Evolutionary conservation across 2,329 filamentous ascomycete genomes (phyloP), one percentile per base, ranked within the genome.

Genomic region (Ophiognomonia clavigignenti-juglandacearum): DNA sequence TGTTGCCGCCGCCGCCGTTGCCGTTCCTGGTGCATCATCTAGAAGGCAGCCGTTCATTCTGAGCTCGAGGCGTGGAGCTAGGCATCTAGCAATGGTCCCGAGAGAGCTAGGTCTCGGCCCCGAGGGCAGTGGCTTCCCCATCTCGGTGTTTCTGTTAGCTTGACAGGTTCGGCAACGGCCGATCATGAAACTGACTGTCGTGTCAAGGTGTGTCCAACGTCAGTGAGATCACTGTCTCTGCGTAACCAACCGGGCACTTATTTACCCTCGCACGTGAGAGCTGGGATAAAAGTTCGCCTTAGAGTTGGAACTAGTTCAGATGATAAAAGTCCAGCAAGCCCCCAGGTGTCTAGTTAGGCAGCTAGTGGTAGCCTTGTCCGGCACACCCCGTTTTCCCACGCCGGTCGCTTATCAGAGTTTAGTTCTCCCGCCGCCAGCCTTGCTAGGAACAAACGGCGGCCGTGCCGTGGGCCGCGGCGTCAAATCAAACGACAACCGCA

Each of bases 161-260:
- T 57, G 48, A 56, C 51, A 52, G 56, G 50, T 53, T 57, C 56
- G 57, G 59, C 54, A 56, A 57, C 54, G 52, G 57, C 59, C 57
- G 57, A 55, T 57, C 54, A 58, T 49, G 50, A 52, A 52, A 52
- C 50, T 49, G 40, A 46, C 42, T 48, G 49, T 35, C 43, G 49
- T 51, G 48, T 48, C 31, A 41, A 44, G 34, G 34, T 37, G 39
- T 51, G 46, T 47, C 38, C 41, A 41, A 48, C 42, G 27, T 40
- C 26, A 46, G 39, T 46, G 42, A 43, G 43, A 49, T 52, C 46
- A 46, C 29, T 52, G 50, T 49, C 50, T 52, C 43, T 49, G 50
- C 42, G 46, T 49, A 46, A 49, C 50, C 27, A 32, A 46, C 46
- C 46, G 50, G 50, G 47, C 46, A 52, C 48, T 54, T 49, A 44